A percentile compares a stretch with the other conserved stretches of the same genome.
Conservation (phyloP, 129 eudicot species). For the Artemisia argyi region DNA sequence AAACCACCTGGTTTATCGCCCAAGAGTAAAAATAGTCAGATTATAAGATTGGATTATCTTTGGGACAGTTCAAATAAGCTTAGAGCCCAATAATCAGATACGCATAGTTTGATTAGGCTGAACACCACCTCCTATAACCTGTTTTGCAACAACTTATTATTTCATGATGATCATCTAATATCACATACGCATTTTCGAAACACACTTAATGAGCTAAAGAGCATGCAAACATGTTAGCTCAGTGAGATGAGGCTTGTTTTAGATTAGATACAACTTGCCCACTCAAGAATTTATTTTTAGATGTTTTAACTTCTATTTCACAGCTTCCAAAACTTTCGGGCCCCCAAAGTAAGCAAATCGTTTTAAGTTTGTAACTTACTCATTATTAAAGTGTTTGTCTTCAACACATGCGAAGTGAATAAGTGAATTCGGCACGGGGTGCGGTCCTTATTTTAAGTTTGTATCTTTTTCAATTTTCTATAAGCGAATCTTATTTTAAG, state of each 20-base stretch:
- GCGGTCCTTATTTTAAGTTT: no score
- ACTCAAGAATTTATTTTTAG: not conserved
- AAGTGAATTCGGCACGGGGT: no score
- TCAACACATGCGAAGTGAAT: no score
- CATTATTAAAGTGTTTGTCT: no score
- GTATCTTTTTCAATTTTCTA: no score
- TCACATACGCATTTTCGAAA: slow-evolving; percentile 4
- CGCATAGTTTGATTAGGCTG: not conserved
- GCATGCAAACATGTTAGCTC: not conserved
- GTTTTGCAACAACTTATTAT: not conserved
- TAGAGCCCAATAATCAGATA: not conserved
- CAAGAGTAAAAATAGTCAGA: slow-evolving; percentile 14
- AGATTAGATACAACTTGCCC: not conserved
- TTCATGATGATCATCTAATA: not conserved
- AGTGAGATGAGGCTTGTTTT: not conserved
- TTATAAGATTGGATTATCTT: not conserved
- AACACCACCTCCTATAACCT: not conserved
- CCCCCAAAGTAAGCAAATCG: not conserved
- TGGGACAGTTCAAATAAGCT: not conserved
- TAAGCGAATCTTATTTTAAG: no score
- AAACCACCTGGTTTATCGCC: slow-evolving; percentile 62
- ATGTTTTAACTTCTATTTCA: not conserved
- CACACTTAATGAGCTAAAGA: not conserved
- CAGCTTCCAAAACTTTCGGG: not conserved
- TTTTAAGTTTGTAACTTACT: no score